Conservation (phyloP, 768 basidiomycete species). For the Termitomyces sp. region DNA sequence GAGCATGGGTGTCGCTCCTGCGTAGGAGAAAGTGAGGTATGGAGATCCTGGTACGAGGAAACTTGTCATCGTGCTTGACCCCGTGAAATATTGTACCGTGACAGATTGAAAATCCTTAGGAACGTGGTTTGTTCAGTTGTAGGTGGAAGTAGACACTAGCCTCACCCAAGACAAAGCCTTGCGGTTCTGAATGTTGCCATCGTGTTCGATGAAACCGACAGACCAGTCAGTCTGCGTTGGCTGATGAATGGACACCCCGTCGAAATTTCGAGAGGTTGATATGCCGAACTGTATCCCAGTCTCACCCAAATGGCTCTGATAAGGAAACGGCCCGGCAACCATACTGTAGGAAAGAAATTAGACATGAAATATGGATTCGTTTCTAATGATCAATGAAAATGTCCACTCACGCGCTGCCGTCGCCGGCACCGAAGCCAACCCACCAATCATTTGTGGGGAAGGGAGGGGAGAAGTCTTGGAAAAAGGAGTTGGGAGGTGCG, state of each 20-base stretch:
- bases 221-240: conserved; percentile 26
- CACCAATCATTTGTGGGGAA: conserved; percentile 31
- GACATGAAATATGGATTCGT: background rate
- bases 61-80: conserved; percentile 23
- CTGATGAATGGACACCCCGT: conserved; percentile 27
- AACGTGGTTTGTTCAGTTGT: background rate
- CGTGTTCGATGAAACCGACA: conserved; percentile 24
- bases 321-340: conserved; percentile 27
- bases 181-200: conserved; percentile 22
- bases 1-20: conserved; percentile 23
- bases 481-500: conserved; percentile 26
- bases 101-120: conserved; percentile 26
- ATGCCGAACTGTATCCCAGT: conserved; percentile 26
- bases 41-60: conserved; percentile 28
- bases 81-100: conserved; percentile 28
- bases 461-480: conserved; percentile 25
- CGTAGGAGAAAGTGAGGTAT: conserved; percentile 26
- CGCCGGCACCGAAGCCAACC: conserved; percentile 25
- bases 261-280: conserved; percentile 22
- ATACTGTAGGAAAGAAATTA: conserved; percentile 11
- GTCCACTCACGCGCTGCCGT: conserved; percentile 17
- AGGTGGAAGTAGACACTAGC: background rate
- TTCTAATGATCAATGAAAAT: background rate
- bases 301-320: conserved; percentile 20
- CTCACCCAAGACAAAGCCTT: conserved; percentile 27